Base-by-base conservation (phyloP, 2,329 filamentous ascomycete genomes). In the Monosporascus sp. region DNA sequence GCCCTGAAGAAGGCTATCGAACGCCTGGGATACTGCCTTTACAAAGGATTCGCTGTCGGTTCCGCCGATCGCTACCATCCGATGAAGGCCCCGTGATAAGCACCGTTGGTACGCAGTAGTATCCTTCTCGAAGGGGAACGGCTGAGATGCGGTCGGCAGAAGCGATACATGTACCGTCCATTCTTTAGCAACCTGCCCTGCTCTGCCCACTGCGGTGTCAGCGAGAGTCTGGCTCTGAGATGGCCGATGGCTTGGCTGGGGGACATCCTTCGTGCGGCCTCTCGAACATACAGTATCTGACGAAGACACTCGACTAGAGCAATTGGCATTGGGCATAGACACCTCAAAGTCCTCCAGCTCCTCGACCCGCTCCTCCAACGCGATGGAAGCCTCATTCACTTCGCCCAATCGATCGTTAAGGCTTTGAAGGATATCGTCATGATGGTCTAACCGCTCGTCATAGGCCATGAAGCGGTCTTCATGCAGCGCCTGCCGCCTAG, bases 111-210 rank as follows among this genome's bases (percentile, higher is more conserved):
- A 85, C 4, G 81, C 80, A 41, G 74, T 78, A 15, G 81, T 84
- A 58, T 84, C 80, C 62, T 81, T 81, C 65, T 84, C 81, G 62
- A 84, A 85, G 0, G 81, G 81, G 58, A 84, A 82, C 5, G 80
- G 77, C 52, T 79, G 76, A 37, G 74, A 74, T 14, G 71, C 72
- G 47, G 75, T 77, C 4, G 81, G 81, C 38, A 85, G 71, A 14
- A 85, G 73, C 2, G 81, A 84, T 37, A 85, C 72, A 60, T 84
- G 81, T 28, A 84, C 78, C 1, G 81, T 84, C 81, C 81, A 85
- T 5, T 62, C 60, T 9, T 55, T 60, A 24, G 50, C 55, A 20
- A 50, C 41, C 37, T 73, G 68, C 51, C 68, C 71, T 18, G 70
- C 64, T 44, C 58, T 56, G 58, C 66, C 55, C 26, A 57, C 51